These are phyloP conservation scores for Bombardia bombarda DNA, from an alignment of 495 filamentous ascomycete genomes.

Conservation along the genomic window DNA sequence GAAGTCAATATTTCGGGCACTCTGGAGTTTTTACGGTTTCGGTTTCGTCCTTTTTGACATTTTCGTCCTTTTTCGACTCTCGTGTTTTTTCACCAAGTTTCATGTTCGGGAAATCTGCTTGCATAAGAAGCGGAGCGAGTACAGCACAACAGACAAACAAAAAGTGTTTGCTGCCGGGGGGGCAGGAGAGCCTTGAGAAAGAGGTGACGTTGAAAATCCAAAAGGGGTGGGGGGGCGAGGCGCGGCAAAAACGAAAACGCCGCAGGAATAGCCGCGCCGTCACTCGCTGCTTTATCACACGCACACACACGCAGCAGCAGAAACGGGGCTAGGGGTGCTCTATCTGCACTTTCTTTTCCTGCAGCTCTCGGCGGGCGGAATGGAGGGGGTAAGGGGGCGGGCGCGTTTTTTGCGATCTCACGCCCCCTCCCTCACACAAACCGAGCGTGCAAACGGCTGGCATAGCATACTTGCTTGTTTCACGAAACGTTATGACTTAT, in stretches of 20 bases:
- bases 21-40: background rate
- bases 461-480: conserved; percentile 21
- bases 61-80: background rate
- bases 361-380: conserved; percentile 3
- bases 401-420: conserved; percentile 15
- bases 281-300: conserved; percentile 8
- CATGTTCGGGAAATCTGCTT: background rate
- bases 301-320: background rate
- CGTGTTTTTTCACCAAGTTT: conserved; percentile 1
- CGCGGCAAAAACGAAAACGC: conserved; percentile 18
- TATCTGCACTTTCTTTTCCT: conserved; percentile 1
- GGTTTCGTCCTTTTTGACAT: background rate
- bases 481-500: conserved; percentile 34
- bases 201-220: conserved; percentile 20
- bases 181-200: conserved; percentile 19
- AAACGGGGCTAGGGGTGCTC: background rate
- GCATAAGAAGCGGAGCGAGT: background rate
- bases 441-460: background rate
- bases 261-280: conserved; percentile 14
- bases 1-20: too few species aligned
- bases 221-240: background rate
- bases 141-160: background rate
- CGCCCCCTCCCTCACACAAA: conserved; percentile 12
- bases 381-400: background rate
- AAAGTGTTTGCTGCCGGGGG: too few species aligned